These are phyloP conservation scores for Coffea canephora DNA, from an alignment of 257 asterid species.

Conservation along the genomic window DNA sequence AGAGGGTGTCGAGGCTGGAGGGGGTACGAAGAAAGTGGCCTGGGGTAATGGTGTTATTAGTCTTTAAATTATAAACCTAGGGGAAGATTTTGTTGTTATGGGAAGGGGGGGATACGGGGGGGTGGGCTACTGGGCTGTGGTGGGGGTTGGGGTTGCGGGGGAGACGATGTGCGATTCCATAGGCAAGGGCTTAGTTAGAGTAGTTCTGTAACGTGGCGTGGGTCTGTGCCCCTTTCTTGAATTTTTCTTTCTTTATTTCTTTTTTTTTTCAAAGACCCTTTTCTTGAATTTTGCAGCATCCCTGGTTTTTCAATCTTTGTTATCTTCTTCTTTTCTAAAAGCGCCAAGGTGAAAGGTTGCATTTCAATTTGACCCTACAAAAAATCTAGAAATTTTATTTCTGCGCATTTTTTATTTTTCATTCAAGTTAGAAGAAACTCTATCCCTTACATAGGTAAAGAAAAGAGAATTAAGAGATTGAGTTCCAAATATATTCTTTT, in stretches of 20 bases:
- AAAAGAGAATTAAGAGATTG: too few species aligned
- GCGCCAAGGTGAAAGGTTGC: too few species aligned
- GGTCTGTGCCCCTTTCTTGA: neutral
- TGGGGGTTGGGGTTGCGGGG: neutral
- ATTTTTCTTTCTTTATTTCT: neutral
- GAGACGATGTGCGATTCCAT: conserved; percentile 1
- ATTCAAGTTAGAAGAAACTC: too few species aligned
- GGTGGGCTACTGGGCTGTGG: neutral
- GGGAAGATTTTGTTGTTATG: neutral
- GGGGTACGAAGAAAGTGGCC: conserved; percentile 28
- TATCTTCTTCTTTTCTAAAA: neutral
- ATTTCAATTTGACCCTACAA: neutral
- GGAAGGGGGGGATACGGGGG: neutral
- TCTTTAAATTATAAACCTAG: conserved; percentile 9
- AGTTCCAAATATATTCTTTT: too few species aligned
- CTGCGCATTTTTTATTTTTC: neutral
- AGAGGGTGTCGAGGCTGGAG: conserved; percentile 4
- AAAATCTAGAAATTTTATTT: too few species aligned
- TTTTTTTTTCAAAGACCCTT: neutral
- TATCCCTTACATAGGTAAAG: neutral
- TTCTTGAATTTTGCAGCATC: neutral
- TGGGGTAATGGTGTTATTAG: neutral
- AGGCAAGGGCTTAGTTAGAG: neutral
- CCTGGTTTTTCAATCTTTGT: neutral
- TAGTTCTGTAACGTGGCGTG: conserved; percentile 12